A percentile compares a stretch with the other conserved stretches of the same genome.
phyloP scores from a whole-genome alignment of 805 yeast species.

The Saccharomycopsis sp. region DNA sequence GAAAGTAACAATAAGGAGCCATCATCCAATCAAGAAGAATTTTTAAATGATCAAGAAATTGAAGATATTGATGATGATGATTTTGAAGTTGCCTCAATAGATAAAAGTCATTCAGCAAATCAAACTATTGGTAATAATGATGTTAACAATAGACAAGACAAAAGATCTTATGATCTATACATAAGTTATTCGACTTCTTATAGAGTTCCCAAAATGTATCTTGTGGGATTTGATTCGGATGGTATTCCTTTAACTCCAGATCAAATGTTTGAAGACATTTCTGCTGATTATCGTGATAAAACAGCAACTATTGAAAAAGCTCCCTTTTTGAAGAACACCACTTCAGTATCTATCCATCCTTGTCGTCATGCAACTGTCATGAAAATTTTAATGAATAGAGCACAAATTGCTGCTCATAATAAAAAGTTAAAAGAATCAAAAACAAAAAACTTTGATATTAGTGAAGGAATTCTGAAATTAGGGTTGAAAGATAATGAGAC shows the following conservation, averaged over 20 bases:
- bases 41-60: slow-evolving; percentile 20
- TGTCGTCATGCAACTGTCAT: slow-evolving; percentile 93
- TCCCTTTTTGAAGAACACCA: slow-evolving; percentile 68
- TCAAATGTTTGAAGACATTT: slow-evolving; percentile 91
- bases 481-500: slow-evolving; percentile 18
- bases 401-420: slow-evolving; percentile 37
- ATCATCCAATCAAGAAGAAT: neutral
- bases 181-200: slow-evolving; percentile 91
- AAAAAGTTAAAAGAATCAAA: slow-evolving; percentile 22
- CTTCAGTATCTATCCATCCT: slow-evolving; percentile 84
- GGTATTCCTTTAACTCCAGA: slow-evolving; percentile 82
- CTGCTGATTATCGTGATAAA: slow-evolving; percentile 85
- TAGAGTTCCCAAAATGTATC: slow-evolving; percentile 88
- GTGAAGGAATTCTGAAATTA: slow-evolving; percentile 31
- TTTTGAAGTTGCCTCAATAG: slow-evolving; percentile 29
- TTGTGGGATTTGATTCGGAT: slow-evolving; percentile 74
- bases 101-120: no score
- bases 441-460: slow-evolving; percentile 19
- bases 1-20: no score
- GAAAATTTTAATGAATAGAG: slow-evolving; percentile 74
- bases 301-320: slow-evolving; percentile 93
- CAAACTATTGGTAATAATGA: slow-evolving; percentile 22
- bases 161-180: slow-evolving; percentile 77
- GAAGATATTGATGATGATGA: slow-evolving; percentile 41
- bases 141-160: slow-evolving; percentile 22